Base-by-base conservation (phyloP, 805 yeast species). In the Huiozyma sinensis region DNA sequence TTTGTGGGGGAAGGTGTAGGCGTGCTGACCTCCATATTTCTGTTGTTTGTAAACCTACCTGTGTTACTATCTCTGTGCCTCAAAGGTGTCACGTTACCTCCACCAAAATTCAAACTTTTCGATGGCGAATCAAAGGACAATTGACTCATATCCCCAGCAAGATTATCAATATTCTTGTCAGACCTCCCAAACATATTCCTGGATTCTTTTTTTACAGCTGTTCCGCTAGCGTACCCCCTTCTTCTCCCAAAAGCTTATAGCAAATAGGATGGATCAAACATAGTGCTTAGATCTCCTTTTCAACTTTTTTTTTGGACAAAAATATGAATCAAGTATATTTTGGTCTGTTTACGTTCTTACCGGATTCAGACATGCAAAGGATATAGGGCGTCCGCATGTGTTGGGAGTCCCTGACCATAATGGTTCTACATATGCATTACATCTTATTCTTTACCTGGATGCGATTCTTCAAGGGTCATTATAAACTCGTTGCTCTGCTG, bases 81-180 rank as follows among this genome's bases (percentile, higher is more conserved):
- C 10, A 52, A 49, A 29, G 61, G 61, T 6, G 60, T 54, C 10
- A 41, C 28, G 6, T 36, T 42, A 13, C 38, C 39, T 32, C 40
- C 39, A 6, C 12, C n/a, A 17, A 17, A 17, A 6, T 36, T 13
- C 8, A 39, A 24, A 7, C 38, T 38, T 10, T 12, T 36, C 9
- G 41, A 28, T 4, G 44, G 47, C 31, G 47, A 51, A 40, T 57
- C 60, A 41, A 63, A 63, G 40, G 61, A 58, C 29, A 63, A 40
- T 36, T 59, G 59, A 38, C 58, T 58, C 43, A 63, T 63, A 49
- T 62, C 60, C 6, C 65, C 66, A 10, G 66, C 58, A 30, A 63
- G 45, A 8, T 56, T 57, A 28, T 61, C 67, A 17, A 63, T 52
- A 27, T 61, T 63, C 29, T 52, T 58, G 33, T 53, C 61, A 17